Conservation (phyloP, 192 early-diverging fungal genomes). For the Spizellomyces punctatus region DNA sequence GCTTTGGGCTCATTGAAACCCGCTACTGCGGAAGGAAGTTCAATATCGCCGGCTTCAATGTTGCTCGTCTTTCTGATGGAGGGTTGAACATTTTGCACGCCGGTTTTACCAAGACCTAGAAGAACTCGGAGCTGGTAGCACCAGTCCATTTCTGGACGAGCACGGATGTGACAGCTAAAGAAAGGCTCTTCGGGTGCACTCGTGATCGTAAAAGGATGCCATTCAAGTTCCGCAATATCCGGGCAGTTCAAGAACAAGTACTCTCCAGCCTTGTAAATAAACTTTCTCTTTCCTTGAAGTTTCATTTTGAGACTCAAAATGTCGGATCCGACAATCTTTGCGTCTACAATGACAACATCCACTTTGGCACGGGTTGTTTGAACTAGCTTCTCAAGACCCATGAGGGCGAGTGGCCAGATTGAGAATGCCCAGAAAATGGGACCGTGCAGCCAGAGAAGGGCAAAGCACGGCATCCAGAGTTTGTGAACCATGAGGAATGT, state of each 20-base stretch:
- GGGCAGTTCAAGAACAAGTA: slow-evolving; percentile 39
- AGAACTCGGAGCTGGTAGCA: slow-evolving; percentile 11
- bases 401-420: slow-evolving; percentile 37
- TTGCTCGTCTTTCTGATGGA: background rate
- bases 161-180: slow-evolving; percentile 40
- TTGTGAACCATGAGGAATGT: slow-evolving; percentile 37
- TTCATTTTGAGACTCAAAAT: slow-evolving; percentile 34
- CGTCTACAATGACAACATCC: slow-evolving; percentile 40
- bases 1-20: background rate
- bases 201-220: slow-evolving; percentile 44
- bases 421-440: slow-evolving; percentile 40
- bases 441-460: slow-evolving; percentile 40
- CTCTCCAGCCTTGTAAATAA: slow-evolving; percentile 41
- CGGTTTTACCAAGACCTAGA: slow-evolving; percentile 11
- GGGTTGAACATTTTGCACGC: background rate
- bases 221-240: slow-evolving; percentile 35
- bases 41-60: slow-evolving; percentile 1
- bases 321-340: slow-evolving; percentile 38
- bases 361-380: slow-evolving; percentile 33
- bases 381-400: slow-evolving; percentile 36
- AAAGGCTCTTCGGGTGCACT: slow-evolving; percentile 36
- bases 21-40: background rate
- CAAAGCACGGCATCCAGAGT: slow-evolving; percentile 39
- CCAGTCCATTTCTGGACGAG: slow-evolving; percentile 37
- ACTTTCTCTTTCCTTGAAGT: slow-evolving; percentile 30